Conservation (phyloP, 257 asterid genomes). For the Primulina huaijiensis region DNA sequence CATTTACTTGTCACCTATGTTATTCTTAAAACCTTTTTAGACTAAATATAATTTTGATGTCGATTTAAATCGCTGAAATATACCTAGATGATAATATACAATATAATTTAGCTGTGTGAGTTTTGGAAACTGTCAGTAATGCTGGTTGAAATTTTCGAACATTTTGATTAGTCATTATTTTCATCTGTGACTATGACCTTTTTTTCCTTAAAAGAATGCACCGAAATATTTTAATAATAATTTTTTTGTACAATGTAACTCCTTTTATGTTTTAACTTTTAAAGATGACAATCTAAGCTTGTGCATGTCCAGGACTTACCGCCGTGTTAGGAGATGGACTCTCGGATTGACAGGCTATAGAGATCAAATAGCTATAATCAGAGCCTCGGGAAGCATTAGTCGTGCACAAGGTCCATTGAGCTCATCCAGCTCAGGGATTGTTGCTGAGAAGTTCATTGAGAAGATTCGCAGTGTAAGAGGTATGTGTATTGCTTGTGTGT, state of each 20-base stretch:
- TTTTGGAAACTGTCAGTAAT: slow-evolving; percentile 14
- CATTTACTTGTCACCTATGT: slow-evolving; percentile 17
- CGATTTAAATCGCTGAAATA: slow-evolving; percentile 6
- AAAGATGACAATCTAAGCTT: slow-evolving; percentile 17
- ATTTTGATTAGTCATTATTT: not conserved
- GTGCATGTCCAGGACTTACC: slow-evolving; percentile 59
- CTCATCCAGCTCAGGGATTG: slow-evolving; percentile 70
- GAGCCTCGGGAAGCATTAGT: slow-evolving; percentile 97
- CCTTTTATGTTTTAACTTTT: not conserved
- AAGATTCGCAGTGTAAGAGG: slow-evolving; percentile 83
- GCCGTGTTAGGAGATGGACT: slow-evolving; percentile 80
- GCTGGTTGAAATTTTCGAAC: not conserved
- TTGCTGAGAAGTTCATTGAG: slow-evolving; percentile 84
- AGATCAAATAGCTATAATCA: slow-evolving; percentile 78
- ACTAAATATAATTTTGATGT: not conserved
- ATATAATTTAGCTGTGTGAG: slow-evolving; percentile 9
- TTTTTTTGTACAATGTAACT: not conserved
- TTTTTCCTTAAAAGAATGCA: not conserved
- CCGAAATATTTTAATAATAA: too few species aligned
- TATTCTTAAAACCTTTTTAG: slow-evolving; percentile 10
- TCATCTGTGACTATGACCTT: not conserved
- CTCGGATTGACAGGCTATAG: slow-evolving; percentile 71
- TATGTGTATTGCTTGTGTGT: slow-evolving; percentile 28
- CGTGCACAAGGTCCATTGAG: slow-evolving; percentile 66
- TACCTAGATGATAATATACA: slow-evolving; percentile 15